These are phyloP conservation scores for Endocalyx cinctus DNA, from an alignment of 2,329 filamentous ascomycete genomes.

Conservation along the genomic window DNA sequence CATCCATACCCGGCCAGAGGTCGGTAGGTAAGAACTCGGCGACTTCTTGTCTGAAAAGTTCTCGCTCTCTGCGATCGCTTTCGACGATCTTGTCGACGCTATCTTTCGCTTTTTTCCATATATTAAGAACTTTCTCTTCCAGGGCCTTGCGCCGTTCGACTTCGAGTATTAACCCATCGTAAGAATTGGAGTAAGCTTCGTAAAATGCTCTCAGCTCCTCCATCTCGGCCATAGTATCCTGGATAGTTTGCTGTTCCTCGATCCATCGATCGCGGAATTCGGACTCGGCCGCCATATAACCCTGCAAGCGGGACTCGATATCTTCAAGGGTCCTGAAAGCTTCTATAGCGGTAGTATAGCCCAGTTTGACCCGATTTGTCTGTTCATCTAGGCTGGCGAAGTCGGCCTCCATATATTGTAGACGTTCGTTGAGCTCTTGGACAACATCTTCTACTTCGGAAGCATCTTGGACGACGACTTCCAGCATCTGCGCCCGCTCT, in stretches of 20 bases:
- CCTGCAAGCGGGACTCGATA: constrained; percentile 60
- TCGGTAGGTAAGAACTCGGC: constrained; percentile 85
- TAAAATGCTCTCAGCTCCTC: constrained; percentile 77
- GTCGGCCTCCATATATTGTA: constrained; percentile 71
- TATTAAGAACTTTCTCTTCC: constrained; percentile 67
- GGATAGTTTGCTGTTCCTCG: constrained; percentile 67
- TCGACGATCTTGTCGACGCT: constrained; percentile 72
- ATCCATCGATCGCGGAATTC: constrained; percentile 67
- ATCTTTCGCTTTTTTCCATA: constrained; percentile 73
- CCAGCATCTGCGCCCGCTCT: constrained; percentile 78
- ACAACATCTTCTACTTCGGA: constrained; percentile 63
- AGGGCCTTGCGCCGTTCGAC: constrained; percentile 69
- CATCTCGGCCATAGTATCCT: constrained; percentile 68
- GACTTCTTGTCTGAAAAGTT: constrained; percentile 74
- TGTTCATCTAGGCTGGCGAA: constrained; percentile 61
- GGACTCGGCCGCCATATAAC: constrained; percentile 59
- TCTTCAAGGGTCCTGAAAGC: constrained; percentile 65
- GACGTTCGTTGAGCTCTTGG: constrained; percentile 67
- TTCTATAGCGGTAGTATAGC: constrained; percentile 54
- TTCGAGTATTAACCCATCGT: constrained; percentile 80
- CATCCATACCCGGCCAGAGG: constrained; percentile 74
- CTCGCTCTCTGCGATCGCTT: constrained; percentile 66
- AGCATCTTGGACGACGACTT: constrained; percentile 70
- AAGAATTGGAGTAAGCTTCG: constrained; percentile 78
- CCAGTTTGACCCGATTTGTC: constrained; percentile 50